phyloP scores from a whole-genome alignment of 805 yeast genomes.

The Schizosaccharomyces pombe region DNA sequence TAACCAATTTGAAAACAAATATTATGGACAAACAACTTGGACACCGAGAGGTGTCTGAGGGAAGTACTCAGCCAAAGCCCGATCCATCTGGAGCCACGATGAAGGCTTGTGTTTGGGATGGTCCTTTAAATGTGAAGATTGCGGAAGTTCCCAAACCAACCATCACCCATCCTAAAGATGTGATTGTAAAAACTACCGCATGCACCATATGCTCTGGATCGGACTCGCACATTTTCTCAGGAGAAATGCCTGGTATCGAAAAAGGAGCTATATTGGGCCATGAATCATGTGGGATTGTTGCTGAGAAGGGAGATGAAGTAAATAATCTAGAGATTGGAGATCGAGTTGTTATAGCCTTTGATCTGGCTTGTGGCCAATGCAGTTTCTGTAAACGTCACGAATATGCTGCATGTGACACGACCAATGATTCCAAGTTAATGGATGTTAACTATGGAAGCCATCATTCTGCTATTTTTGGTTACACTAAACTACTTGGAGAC shows the following conservation, averaged over 20 bases:
- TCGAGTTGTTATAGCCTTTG: constrained; percentile 25
- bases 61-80: not conserved
- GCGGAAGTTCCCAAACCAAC: constrained; percentile 8
- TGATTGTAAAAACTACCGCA: constrained; percentile 23
- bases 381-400: constrained; percentile 25
- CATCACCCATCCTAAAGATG: constrained; percentile 17
- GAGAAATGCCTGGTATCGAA: constrained; percentile 18
- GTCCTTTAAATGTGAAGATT: not conserved
- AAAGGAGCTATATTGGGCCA: constrained; percentile 26
- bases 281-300: constrained; percentile 19
- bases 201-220: constrained; percentile 30
- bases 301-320: constrained; percentile 19
- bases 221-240: constrained; percentile 30
- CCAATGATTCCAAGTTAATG: constrained; percentile 1
- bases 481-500: constrained; percentile 14
- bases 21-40: not conserved
- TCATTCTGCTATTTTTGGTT: constrained; percentile 6
- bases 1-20: not conserved
- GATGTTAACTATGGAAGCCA: constrained; percentile 3
- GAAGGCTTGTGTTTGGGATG: constrained; percentile 4
- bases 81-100: constrained; percentile 4
- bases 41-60: not conserved
- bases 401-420: constrained; percentile 7
- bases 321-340: constrained; percentile 23
- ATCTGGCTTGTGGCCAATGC: constrained; percentile 37